These are phyloP conservation scores for Lasiosphaeriaceae sp. DNA, from an alignment of 495 filamentous ascomycete species.

Conservation along the genomic window DNA sequence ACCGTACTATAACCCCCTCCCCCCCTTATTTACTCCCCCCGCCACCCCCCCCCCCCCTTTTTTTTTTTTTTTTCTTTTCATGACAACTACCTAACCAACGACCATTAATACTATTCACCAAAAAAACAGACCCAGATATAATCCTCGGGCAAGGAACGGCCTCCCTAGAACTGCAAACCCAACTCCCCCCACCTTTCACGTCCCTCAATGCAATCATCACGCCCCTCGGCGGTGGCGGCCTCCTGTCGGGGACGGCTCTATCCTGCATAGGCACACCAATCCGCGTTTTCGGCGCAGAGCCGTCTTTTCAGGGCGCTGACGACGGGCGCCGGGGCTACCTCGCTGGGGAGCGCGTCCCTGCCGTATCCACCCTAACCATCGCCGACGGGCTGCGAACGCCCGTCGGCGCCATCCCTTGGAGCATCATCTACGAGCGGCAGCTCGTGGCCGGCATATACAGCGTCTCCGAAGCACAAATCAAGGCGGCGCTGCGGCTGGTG, in stretches of 20 bases:
- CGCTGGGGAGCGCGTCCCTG: slow-evolving; percentile 55
- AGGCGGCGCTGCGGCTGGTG: slow-evolving; percentile 68
- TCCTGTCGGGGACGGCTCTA: slow-evolving; percentile 79
- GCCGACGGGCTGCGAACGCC: slow-evolving; percentile 89
- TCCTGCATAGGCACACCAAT: slow-evolving; percentile 64
- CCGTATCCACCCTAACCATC: slow-evolving; percentile 73
- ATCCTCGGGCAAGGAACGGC: slow-evolving; percentile 89
- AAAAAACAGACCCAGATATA: slow-evolving; percentile 60
- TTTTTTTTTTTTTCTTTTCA: too few relatives aligned
- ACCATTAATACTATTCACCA: neutral
- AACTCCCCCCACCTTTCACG: slow-evolving; percentile 43
- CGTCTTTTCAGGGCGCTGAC: slow-evolving; percentile 77
- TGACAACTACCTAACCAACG: too few relatives aligned
- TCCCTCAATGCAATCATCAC: slow-evolving; percentile 75
- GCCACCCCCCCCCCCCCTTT: neutral
- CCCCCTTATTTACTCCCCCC: neutral
- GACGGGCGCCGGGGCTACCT: slow-evolving; percentile 69
- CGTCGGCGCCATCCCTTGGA: slow-evolving; percentile 75
- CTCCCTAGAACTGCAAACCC: slow-evolving; percentile 74
- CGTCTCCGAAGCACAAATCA: slow-evolving; percentile 82
- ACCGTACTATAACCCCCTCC: slow-evolving; percentile 36
- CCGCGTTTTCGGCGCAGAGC: slow-evolving; percentile 87
- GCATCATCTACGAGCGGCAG: slow-evolving; percentile 66
- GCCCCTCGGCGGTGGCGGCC: slow-evolving; percentile 82
- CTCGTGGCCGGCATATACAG: slow-evolving; percentile 71